Conservation (phyloP, 2,329 filamentous ascomycete genomes). For the Dothidotthia symphoricarpi region DNA sequence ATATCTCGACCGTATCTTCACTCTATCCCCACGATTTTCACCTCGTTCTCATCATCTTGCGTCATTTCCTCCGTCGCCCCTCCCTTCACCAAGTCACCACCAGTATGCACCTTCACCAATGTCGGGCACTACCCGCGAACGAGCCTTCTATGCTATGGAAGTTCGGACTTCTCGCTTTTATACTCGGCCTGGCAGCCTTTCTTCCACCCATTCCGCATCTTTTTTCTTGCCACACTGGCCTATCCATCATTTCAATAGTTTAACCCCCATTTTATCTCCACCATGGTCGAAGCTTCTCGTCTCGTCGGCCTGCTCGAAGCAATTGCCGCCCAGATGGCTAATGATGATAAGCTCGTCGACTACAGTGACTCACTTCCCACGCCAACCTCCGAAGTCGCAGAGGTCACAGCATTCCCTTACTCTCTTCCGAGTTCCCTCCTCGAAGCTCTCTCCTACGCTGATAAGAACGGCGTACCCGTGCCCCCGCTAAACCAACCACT, state of each 20-base stretch:
- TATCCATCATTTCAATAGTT: no score
- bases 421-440: conserved; percentile 13
- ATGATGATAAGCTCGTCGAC: conserved; percentile 18
- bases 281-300: conserved; percentile 24
- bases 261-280: conserved; percentile 1
- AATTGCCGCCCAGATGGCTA: conserved; percentile 22
- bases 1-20: no score
- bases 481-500: conserved; percentile 10
- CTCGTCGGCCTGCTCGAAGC: conserved; percentile 25
- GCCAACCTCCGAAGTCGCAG: neutral
- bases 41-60: no score
- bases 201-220: no score
- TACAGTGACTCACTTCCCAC: conserved; percentile 2
- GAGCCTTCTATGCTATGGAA: no score
- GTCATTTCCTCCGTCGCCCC: no score
- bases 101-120: conserved; percentile 17
- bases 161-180: no score
- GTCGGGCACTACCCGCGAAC: conserved; percentile 1
- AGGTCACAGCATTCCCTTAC: conserved; percentile 5
- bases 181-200: no score
- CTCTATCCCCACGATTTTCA: no score
- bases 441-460: conserved; percentile 17
- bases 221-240: no score
- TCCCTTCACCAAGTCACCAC: conserved; percentile 3
- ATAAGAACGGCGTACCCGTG: conserved; percentile 12